Conservation (phyloP, 2,329 filamentous ascomycete genomes). For the Leptographium lundbergii region DNA sequence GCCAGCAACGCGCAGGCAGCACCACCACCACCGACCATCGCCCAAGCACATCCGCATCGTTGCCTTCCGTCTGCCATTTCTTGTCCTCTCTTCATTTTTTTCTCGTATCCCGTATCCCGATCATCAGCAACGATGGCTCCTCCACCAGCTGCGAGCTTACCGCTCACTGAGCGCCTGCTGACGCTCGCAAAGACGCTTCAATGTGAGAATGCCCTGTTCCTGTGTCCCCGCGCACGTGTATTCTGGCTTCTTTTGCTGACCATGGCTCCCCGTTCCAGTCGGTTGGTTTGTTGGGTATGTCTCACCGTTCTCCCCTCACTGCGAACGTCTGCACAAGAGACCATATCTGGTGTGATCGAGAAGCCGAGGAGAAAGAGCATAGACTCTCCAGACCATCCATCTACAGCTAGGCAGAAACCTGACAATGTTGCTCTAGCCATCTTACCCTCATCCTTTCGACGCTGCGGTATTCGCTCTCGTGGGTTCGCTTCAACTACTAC, state of each 20-base stretch:
- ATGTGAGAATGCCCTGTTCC: slow-evolving; percentile 45
- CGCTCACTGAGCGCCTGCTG: slow-evolving; percentile 62
- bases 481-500: slow-evolving; percentile 79
- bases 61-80: background rate
- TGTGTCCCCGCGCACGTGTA: background rate
- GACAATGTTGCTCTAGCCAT: slow-evolving; percentile 44
- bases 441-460: slow-evolving; percentile 74
- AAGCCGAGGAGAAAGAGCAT: background rate
- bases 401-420: background rate
- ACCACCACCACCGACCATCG: background rate
- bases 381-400: background rate
- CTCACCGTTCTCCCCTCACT: background rate
- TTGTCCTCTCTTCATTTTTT: background rate
- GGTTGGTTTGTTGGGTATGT: slow-evolving; percentile 75
- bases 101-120: background rate
- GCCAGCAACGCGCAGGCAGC: background rate
- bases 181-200: slow-evolving; percentile 80
- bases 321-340: background rate
- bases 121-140: slow-evolving; percentile 46
- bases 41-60: background rate
- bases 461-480: slow-evolving; percentile 72
- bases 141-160: slow-evolving; percentile 55
- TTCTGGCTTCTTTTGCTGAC: slow-evolving; percentile 1
- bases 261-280: slow-evolving; percentile 30
- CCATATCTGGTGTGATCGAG: background rate